Base-by-base conservation (phyloP, 345 rosid genomes). In the Eutrema heterophyllum region DNA sequence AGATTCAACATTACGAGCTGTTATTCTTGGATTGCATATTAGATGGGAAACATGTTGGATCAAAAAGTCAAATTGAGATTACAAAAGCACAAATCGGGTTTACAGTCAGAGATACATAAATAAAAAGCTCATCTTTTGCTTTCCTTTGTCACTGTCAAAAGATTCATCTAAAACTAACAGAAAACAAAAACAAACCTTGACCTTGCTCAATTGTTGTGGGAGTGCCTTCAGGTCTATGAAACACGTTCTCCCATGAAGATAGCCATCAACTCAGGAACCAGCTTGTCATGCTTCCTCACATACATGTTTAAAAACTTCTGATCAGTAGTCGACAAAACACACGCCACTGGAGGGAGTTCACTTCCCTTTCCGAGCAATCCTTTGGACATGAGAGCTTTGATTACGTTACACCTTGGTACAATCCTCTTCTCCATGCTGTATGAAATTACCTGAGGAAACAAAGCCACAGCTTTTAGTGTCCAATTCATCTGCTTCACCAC, bases 351-450 rank as follows among this genome's bases (percentile, higher is more conserved):
- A 21, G 24, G 24, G 24, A 21, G 24, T 21, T 21, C 24, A 21
- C 24, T 21, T 21, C 2, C 24, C 24, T 21, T 21, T 21, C 24
- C 24, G 24, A 21, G 24, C 2, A 21, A 21, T 21, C 24, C 24
- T 21, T 21, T 21, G 24, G 24, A 21, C 24, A 21, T 21, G 24
- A 21, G 24, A 21, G 24, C 24, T 21, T 21, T 21, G 24, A 21
- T 21, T 21, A 21, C 24, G 24, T 21, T 21, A 21, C 24, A 21
- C 78, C 79, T 76, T 2, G 86, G 86, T 0, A 83, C 13, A 44
- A 44, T 75, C 58, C 77, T 74, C 74, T 65, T 71, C 77, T 80
- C 65, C 71, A 83, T 5, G 38, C 80, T 80, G 21, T 8, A 63
- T 16, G 5, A 16, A 13, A 83, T 1, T 16, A 69, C 57, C 4